A percentile compares a stretch with the other conserved stretches of the same genome.
Evolutionary conservation across 371 early-diverging fungal genomes (phyloP).

Genomic region (Syncephalastrum racemosum): DNA sequence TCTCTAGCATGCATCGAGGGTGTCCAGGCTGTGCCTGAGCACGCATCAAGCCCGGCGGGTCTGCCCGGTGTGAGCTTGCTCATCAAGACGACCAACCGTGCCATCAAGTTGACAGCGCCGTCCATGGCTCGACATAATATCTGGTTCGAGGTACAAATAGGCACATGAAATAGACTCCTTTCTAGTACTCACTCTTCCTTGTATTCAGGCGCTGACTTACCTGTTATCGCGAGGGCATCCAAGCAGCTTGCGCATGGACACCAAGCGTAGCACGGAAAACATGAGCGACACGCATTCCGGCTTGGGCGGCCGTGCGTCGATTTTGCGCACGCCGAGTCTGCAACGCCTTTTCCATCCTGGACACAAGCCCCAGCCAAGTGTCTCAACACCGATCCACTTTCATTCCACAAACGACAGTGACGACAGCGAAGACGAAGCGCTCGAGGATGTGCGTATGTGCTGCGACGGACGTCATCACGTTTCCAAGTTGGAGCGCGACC

Average conservation of each 20-base stretch:
- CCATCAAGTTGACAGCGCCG: conserved; percentile 65
- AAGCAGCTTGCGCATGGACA: neutral
- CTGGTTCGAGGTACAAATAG: conserved; percentile 39
- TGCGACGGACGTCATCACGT: conserved; percentile 43
- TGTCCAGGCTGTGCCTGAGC: conserved; percentile 46
- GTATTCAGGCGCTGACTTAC: conserved; percentile 15
- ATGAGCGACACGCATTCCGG: conserved; percentile 4
- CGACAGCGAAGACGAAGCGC: conserved; percentile 23
- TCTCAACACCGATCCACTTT: neutral
- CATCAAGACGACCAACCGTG: conserved; percentile 57
- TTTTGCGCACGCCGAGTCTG: conserved; percentile 11
- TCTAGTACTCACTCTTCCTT: neutral
- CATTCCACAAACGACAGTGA: conserved; percentile 9
- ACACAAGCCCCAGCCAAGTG: conserved; percentile 4
- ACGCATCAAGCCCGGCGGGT: conserved; percentile 29
- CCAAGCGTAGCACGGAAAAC: neutral
- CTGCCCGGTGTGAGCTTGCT: conserved; percentile 56
- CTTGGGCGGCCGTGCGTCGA: neutral
- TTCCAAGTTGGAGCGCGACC: conserved; percentile 26
- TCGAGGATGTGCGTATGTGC: conserved; percentile 43
- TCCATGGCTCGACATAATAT: conserved; percentile 60
- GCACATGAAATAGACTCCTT: neutral
- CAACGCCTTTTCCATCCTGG: conserved; percentile 14
- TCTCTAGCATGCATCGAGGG: conserved; percentile 58
- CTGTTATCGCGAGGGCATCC: conserved; percentile 10